phyloP scores from a whole-genome alignment of 2,329 filamentous ascomycete genomes.

The Lecanoromycetidae sp. region DNA sequence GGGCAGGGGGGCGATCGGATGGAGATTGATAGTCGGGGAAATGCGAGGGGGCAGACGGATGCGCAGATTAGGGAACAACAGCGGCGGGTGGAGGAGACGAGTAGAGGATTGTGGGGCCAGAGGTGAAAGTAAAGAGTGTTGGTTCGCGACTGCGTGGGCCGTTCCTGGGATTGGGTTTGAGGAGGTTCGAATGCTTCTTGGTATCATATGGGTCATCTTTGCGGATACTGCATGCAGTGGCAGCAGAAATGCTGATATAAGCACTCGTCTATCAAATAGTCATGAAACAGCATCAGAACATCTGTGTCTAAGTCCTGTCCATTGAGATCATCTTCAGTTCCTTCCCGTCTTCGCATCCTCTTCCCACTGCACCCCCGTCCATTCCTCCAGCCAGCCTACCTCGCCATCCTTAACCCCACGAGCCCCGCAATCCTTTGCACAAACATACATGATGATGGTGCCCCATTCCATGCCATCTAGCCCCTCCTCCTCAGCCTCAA shows the following conservation, averaged over 20 bases:
- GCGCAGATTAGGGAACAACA: slow-evolving; percentile 51
- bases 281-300: too few relatives aligned
- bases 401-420: slow-evolving; percentile 49
- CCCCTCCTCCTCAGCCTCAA: slow-evolving; percentile 60
- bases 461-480: slow-evolving; percentile 93
- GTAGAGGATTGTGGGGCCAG: slow-evolving; percentile 43
- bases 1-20: slow-evolving; percentile 4
- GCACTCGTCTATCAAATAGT: too few relatives aligned
- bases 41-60: slow-evolving; percentile 50
- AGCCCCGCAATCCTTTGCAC: slow-evolving; percentile 59
- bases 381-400: slow-evolving; percentile 80
- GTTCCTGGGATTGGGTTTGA: too few relatives aligned
- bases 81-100: slow-evolving; percentile 46
- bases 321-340: slow-evolving; percentile 1
- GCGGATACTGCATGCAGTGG: too few relatives aligned
- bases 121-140: too few relatives aligned
- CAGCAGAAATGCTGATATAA: too few relatives aligned
- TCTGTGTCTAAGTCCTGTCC: too few relatives aligned
- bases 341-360: slow-evolving; percentile 38
- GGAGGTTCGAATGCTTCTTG: too few relatives aligned
- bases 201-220: too few relatives aligned
- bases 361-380: slow-evolving; percentile 98
- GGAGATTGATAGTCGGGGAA: slow-evolving; percentile 43
- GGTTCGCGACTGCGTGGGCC: too few relatives aligned
- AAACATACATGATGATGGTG: slow-evolving; percentile 78